These are phyloP conservation scores for Russula virescens DNA, from an alignment of 768 basidiomycete genomes.

Conservation along the genomic window DNA sequence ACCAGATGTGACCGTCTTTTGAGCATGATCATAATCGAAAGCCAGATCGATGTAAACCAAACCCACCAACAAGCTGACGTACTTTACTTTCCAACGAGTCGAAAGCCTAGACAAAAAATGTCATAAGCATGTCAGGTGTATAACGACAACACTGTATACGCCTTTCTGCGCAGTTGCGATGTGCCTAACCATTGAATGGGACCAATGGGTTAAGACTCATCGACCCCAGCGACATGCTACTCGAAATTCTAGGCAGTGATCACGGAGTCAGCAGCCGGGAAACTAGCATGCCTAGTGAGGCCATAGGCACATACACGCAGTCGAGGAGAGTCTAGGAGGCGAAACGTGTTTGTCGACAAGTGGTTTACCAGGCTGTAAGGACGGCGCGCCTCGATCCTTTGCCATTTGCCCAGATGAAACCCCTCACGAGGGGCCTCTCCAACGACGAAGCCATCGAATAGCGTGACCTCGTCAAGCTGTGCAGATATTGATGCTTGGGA, in stretches of 20 bases:
- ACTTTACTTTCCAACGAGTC: slow-evolving; percentile 96
- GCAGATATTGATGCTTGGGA: slow-evolving; percentile 59
- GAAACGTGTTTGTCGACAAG: slow-evolving; percentile 94
- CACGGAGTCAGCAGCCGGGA: background rate
- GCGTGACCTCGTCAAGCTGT: slow-evolving; percentile 88
- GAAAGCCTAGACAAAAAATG: slow-evolving; percentile 72
- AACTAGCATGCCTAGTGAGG: background rate
- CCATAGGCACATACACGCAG: slow-evolving; percentile 64
- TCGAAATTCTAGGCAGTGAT: slow-evolving; percentile 57
- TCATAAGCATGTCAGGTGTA: no score
- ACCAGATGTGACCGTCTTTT: slow-evolving; percentile 99
- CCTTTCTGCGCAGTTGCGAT: slow-evolving; percentile 91
- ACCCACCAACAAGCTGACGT: slow-evolving; percentile 99
- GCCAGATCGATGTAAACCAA: slow-evolving; percentile 93
- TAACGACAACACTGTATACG: no score
- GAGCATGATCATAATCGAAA: slow-evolving; percentile 99
- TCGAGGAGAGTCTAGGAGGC: slow-evolving; percentile 77
- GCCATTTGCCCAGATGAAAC: slow-evolving; percentile 78
- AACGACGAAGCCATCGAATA: slow-evolving; percentile 71
- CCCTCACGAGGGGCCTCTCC: slow-evolving; percentile 86
- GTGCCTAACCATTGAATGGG: slow-evolving; percentile 67
- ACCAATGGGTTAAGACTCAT: slow-evolving; percentile 74
- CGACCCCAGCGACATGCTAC: slow-evolving; percentile 89
- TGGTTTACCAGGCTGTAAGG: slow-evolving; percentile 88
- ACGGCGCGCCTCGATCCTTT: slow-evolving; percentile 77